Evolutionary conservation across 2,329 filamentous ascomycete species (phyloP), one percentile per base, ranked within the genome.

Genomic region (Pseudocercospora cruenta): DNA sequence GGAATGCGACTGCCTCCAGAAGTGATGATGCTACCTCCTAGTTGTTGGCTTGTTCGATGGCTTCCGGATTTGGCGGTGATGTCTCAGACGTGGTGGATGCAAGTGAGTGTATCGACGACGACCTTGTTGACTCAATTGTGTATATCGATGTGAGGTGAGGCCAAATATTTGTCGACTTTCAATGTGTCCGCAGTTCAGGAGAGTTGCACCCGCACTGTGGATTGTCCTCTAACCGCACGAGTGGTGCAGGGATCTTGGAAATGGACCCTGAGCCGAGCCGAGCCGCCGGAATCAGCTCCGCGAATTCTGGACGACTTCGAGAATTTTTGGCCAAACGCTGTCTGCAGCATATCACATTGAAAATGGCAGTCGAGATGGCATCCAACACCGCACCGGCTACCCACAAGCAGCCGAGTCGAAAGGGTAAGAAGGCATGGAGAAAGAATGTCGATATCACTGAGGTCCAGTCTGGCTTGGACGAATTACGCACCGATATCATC

Each of bases 381-480:
- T 64, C 65, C 22, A 64, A 63, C 12, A 80, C 84, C 39, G 90
- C 92, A 19, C 94, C 93, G 10, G 88, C 90, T 69, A 92, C 96
- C 72, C 89, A 90, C 81, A 93, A 88, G 70, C 95, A 99, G 80
- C 88, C 93, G 26, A 98, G 94, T 4, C 87, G 95, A 77, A 99
- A 99, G 79, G 95, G 96, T 74, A 98, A 98, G 82, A 98, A 96
- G 83, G 94, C 95, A 33, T 99, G 95, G 95, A 88, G 95, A 77
- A 99, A 98, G 80, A 97, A 99, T 82, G 93, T 99, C 79, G 93
- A 99, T 80, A 87, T 98, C 68, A 90, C 92, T 28, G 90, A 96
- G 69, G 87, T 99, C 26, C 87, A 94, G 74, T 82, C 90, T 62
- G 95, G 95, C 67, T 87, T 99, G 36, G 90, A 93, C 69, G 86